Conservation (phyloP, 257 asterid genomes). For the Ophiorrhiza pumila region DNA sequence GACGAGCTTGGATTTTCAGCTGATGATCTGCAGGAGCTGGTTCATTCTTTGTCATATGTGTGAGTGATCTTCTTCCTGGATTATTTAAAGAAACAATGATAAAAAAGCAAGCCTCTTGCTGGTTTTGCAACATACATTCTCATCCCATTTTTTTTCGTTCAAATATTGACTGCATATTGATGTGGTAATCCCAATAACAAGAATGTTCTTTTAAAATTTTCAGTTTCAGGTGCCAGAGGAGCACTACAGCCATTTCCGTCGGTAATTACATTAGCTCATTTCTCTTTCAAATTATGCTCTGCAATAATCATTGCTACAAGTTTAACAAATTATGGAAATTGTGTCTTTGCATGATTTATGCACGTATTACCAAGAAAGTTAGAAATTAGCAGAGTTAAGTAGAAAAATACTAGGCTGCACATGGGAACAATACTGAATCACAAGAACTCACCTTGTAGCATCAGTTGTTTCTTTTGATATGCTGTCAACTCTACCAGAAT, state of each 20-base stretch:
- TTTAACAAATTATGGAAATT: neutral
- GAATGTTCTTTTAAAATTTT: neutral
- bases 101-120: neutral
- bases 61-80: conserved; percentile 26
- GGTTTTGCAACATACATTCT: neutral
- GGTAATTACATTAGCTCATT: conserved; percentile 38
- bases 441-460: neutral
- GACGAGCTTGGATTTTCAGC: conserved; percentile 73
- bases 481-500: neutral
- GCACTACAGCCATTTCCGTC: conserved; percentile 77
- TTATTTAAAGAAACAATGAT: neutral
- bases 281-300: neutral
- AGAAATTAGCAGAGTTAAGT: neutral
- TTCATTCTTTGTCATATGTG: conserved; percentile 71
- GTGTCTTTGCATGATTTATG: neutral
- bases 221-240: conserved; percentile 83
- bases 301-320: neutral
- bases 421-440: neutral
- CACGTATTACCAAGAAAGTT: neutral
- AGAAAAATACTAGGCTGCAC: neutral
- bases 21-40: conserved; percentile 68
- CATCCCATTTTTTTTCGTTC: neutral
- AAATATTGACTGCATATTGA: neutral
- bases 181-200: neutral
- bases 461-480: neutral